Evolutionary conservation across 2,329 filamentous ascomycete species (phyloP), one percentile per base, ranked within the genome.

Genomic region (Epichloe festucae): DNA sequence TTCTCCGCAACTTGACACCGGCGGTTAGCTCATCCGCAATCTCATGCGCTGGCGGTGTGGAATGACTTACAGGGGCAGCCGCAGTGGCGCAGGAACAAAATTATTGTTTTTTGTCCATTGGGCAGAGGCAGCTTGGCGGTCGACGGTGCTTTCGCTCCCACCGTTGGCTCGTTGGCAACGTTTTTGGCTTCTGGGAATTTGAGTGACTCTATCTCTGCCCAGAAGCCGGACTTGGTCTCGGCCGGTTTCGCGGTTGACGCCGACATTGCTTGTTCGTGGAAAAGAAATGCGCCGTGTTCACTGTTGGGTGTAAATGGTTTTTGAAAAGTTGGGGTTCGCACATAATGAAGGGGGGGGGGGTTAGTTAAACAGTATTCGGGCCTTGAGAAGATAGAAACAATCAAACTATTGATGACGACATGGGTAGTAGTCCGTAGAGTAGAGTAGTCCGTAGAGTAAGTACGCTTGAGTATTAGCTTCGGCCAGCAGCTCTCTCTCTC

Each of bases 81-180:
- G 62, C 84, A 88, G 63, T 88, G 84, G 36, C 85, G 73, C 5
- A 89, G 72, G 60, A 89, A 89, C 15, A 79, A 74, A 19, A 89
- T 67, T 1, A 89, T 62, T 0, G 76, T 78, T 0, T 79, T 79
- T 58, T 77, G 79, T 23, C 69, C 67, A 42, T 71, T 65, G 1
- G 77, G 74, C n/a, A 85, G 65, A 7, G 62, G 61, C 5, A 87
- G 67, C 53, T 73, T 71, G 27, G 70, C 57, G 31, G 77, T 73
- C 5, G 69, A 70, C 1, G 82, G 83, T 1, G 82, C 82, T 54
- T 71, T 69, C 36, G 71, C 63, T 54, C 79, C 81, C 34, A 80
- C 67, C 49, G 70, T 63, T 10, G 80, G 81, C 11, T 69, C 59
- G 1, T 73, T 64, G 5, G 70, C 67, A 41, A 77, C 63, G 3